Evolutionary conservation across 2,329 filamentous ascomycete species (phyloP).

Genomic region (Endoconidiophora polonica): DNA sequence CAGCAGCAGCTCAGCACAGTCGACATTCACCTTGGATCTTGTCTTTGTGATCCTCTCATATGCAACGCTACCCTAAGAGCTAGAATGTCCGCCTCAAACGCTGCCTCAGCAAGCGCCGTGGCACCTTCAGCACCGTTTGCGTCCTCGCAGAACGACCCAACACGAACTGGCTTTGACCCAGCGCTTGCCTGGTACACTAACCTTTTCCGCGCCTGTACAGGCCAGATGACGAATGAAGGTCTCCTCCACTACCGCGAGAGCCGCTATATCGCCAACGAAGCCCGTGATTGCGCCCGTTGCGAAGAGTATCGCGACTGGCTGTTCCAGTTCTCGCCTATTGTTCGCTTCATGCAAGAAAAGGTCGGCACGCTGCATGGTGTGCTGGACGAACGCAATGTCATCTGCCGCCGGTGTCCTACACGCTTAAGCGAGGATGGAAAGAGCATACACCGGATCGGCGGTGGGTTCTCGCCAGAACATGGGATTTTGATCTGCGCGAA

Average conservation of each 20-base stretch:
- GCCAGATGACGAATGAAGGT: conserved; percentile 52
- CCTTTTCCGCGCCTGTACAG: conserved; percentile 69
- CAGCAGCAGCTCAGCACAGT: too few species aligned
- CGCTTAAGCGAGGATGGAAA: conserved; percentile 35
- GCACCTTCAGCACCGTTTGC: conserved; percentile 13
- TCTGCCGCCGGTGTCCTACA: conserved; percentile 61
- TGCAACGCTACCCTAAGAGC: too few species aligned
- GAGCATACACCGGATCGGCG: conserved; percentile 47
- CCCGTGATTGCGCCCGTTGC: conserved; percentile 62
- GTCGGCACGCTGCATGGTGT: conserved; percentile 63
- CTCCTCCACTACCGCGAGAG: conserved; percentile 61
- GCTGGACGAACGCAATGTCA: conserved; percentile 57
- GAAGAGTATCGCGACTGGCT: conserved; percentile 72
- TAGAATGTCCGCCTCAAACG: conserved; percentile 3
- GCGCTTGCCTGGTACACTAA: conserved; percentile 54
- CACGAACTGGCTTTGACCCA: conserved; percentile 47
- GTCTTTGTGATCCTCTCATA: too few species aligned
- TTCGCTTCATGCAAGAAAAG: conserved; percentile 74
- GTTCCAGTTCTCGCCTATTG: conserved; percentile 66
- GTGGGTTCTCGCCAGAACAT: conserved; percentile 72
- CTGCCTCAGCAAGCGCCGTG: conserved; percentile 1
- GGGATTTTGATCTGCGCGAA: conserved; percentile 91
- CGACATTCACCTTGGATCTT: too few species aligned
- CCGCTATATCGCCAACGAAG: conserved; percentile 60
- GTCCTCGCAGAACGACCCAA: conserved; percentile 39